Conservation (phyloP, 805 yeast genomes). For the Brettanomyces nanus region DNA sequence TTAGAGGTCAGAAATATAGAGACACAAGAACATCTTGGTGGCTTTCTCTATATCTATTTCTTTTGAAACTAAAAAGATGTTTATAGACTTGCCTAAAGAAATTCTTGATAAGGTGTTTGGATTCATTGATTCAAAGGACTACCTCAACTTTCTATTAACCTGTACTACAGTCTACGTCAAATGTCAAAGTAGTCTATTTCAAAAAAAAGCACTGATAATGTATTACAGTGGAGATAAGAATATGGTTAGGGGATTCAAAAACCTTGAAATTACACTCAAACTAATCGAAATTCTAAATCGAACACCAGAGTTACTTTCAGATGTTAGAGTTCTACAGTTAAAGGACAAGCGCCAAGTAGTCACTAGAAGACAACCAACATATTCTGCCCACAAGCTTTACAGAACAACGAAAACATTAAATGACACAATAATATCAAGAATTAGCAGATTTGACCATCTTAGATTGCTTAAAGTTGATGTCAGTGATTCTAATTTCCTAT, state of each 20-base stretch:
- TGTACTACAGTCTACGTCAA: slow-evolving; percentile 13
- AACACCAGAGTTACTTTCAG: slow-evolving; percentile 9
- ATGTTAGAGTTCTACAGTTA: slow-evolving; percentile 1
- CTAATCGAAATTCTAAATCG: slow-evolving; percentile 7
- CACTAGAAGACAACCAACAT: no score
- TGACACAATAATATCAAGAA: not conserved
- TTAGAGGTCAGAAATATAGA: no score
- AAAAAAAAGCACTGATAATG: slow-evolving; percentile 11
- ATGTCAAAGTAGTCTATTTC: slow-evolving; percentile 14
- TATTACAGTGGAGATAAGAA: slow-evolving; percentile 9
- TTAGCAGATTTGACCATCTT: slow-evolving; percentile 3
- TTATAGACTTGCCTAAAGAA: no score
- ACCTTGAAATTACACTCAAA: slow-evolving; percentile 9
- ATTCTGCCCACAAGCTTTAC: no score
- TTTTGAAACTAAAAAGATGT: no score
- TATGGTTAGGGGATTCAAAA: no score
- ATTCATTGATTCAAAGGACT: slow-evolving; percentile 7
- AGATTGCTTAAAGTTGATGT: slow-evolving; percentile 13
- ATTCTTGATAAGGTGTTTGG: slow-evolving; percentile 16
- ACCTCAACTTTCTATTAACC: slow-evolving; percentile 13
- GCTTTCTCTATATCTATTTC: no score
- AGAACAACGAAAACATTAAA: no score
- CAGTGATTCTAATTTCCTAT: slow-evolving; percentile 6
- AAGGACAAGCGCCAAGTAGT: not conserved
- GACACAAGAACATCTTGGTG: no score